Base-by-base conservation (phyloP, 805 yeast genomes). In the Debaryomyces maramus region DNA sequence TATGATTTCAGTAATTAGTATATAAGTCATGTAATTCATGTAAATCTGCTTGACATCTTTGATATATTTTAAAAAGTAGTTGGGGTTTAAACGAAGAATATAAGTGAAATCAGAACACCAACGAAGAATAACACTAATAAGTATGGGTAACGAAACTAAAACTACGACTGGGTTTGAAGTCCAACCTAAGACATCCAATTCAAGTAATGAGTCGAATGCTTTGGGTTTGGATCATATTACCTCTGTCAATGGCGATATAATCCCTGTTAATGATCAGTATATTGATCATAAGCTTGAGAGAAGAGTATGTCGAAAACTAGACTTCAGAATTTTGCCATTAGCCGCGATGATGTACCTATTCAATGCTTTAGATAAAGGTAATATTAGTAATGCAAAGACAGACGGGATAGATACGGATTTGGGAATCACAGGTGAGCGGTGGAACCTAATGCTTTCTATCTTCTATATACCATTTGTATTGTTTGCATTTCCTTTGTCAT, bases 311-410 rank as follows among this genome's bases (percentile, higher is more conserved):
- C 53, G 70, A 37, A 74, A 73, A 50, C 57, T 74, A 15, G 80
- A 74, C 46, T 34, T 63, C 31, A 54, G 67, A 39, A 68, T 74
- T 20, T 53, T 75, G 18, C 79, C 79, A 1, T 55, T 70, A 32
- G 59, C 72, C 38, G 69, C 77, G 14, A 22, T 71, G 19, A 65
- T 72, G 70, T 75, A 75, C 44, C 58, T 75, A 24, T 73, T 72
- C 56, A 71, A 71, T 45, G 71, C 75, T 10, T 60, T 75, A 39
- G 78, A 75, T 50, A 71, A 70, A 45, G 75, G 76, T 11, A 74
- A 75, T 46, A 72, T 74, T 34, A 65, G 73, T 11, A 73, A 74
- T 51, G 79, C 79, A 13, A 72, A 72, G 47, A 72, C 77, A 1
- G 70, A 72, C 43, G 73, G 73, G 22, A 50, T 75, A 34, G 74